phyloP scores from a whole-genome alignment of 2,329 filamentous ascomycete genomes.

The Hymenoscyphus scutula region DNA sequence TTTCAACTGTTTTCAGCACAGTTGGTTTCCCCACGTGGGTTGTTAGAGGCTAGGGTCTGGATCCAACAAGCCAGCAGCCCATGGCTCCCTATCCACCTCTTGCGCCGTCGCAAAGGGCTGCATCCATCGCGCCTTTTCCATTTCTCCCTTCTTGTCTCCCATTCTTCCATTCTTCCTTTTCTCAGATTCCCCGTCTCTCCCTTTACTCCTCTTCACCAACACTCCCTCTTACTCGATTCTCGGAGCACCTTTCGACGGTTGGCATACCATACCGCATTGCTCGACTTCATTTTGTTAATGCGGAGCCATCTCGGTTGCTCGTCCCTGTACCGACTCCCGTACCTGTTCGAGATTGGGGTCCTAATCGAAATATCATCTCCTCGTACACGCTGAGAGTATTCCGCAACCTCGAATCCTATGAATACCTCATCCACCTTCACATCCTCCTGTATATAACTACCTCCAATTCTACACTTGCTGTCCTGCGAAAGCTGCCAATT shows the following conservation, averaged over 20 bases:
- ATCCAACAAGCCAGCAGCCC: too few species aligned
- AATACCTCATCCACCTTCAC: neutral
- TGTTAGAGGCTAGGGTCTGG: too few species aligned
- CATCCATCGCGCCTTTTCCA: neutral
- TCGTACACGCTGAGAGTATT: neutral
- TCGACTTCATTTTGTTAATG: neutral
- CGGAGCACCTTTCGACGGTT: neutral
- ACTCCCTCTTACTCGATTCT: too few species aligned
- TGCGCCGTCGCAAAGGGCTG: too few species aligned
- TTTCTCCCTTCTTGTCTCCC: neutral
- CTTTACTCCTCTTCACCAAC: neutral
- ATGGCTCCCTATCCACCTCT: too few species aligned
- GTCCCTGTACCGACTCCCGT: neutral
- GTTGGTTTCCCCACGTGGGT: too few species aligned
- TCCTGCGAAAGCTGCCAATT: neutral
- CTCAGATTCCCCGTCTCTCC: neutral
- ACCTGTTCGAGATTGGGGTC: too few species aligned
- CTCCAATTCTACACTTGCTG: neutral
- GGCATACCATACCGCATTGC: neutral
- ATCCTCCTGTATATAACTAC: neutral
- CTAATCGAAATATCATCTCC: neutral
- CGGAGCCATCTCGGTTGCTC: neutral
- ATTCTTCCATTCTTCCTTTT: neutral
- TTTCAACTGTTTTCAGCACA: too few species aligned
- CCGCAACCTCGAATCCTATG: neutral